Evolutionary conservation across 2,329 filamentous ascomycete species (phyloP).

Genomic region (Epichloe scottii): DNA sequence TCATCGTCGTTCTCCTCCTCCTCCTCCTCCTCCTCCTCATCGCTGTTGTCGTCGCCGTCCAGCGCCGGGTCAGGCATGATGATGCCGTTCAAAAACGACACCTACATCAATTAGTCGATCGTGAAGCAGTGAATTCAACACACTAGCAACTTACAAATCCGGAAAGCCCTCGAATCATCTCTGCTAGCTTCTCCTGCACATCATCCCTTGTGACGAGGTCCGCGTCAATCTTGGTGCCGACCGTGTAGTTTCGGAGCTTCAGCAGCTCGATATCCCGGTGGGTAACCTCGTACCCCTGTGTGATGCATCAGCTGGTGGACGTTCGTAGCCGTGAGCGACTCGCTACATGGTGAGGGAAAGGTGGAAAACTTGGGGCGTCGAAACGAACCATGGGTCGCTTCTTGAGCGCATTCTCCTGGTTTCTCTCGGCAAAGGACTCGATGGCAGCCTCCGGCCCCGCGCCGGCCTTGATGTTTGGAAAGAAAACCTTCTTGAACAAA

Average conservation of each 20-base stretch:
- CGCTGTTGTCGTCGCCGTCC: slow-evolving; percentile 29
- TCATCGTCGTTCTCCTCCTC: slow-evolving; percentile 5
- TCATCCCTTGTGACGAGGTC: slow-evolving; percentile 47
- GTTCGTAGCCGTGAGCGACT: background rate
- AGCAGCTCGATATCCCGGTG: slow-evolving; percentile 72
- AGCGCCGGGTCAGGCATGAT: slow-evolving; percentile 55
- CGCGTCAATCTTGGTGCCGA: slow-evolving; percentile 56
- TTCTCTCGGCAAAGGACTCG: slow-evolving; percentile 57
- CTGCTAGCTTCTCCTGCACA: slow-evolving; percentile 52
- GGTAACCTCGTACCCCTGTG: slow-evolving; percentile 58
- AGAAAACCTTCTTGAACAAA: slow-evolving; percentile 50
- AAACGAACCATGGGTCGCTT: slow-evolving; percentile 64
- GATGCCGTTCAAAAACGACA: slow-evolving; percentile 58
- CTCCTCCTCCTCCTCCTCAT: slow-evolving; percentile 19
- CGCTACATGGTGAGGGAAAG: no score
- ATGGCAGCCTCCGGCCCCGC: slow-evolving; percentile 41
- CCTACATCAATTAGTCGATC: slow-evolving; percentile 26
- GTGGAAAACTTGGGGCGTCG: background rate
- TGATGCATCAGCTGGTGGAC: background rate
- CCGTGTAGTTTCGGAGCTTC: slow-evolving; percentile 66
- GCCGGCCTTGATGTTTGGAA: slow-evolving; percentile 28
- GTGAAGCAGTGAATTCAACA: background rate
- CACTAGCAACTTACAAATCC: slow-evolving; percentile 50
- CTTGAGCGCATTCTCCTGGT: slow-evolving; percentile 66
- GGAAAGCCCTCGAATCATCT: slow-evolving; percentile 54